Evolutionary conservation across 2,329 filamentous ascomycete species (phyloP).

Genomic region (Paraconiothyrium brasiliense): DNA sequence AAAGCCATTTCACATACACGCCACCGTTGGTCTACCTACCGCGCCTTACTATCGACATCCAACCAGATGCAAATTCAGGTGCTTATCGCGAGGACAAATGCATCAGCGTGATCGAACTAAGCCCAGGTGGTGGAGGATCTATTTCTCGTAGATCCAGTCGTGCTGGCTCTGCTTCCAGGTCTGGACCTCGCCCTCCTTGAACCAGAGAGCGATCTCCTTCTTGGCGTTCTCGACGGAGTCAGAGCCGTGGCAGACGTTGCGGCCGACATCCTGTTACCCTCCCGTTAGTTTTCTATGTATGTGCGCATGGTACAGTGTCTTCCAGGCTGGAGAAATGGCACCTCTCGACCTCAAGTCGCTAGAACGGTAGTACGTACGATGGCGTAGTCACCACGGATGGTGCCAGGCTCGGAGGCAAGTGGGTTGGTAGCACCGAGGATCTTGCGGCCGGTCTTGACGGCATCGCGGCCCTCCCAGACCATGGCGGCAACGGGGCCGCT

Average conservation of each 20-base stretch:
- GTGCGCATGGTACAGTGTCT: no score
- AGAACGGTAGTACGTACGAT: conserved; percentile 61
- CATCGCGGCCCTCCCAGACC: conserved; percentile 99
- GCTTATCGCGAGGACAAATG: background rate
- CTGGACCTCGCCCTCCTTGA: conserved; percentile 86
- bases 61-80: background rate
- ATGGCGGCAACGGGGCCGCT: conserved; percentile 98
- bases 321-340: background rate
- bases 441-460: conserved; percentile 96
- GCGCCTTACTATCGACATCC: conserved; percentile 1
- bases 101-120: background rate
- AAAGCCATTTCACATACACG: background rate
- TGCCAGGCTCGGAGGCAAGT: conserved; percentile 90
- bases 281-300: background rate
- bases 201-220: conserved; percentile 99
- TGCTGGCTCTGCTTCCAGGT: conserved; percentile 84
- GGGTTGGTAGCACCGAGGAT: conserved; percentile 99
- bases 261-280: conserved; percentile 73
- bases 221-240: conserved; percentile 98
- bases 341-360: background rate
- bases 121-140: conserved; percentile 17
- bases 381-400: conserved; percentile 95
- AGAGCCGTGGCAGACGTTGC: conserved; percentile 99
- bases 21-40: background rate
- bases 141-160: conserved; percentile 97